Percentiles rank a stretch among this genome's conserved stretches.
These are phyloP conservation scores for Chaetomiaceae sp. DNA, from an alignment of 2,329 filamentous ascomycete species.

Conservation along the genomic window DNA sequence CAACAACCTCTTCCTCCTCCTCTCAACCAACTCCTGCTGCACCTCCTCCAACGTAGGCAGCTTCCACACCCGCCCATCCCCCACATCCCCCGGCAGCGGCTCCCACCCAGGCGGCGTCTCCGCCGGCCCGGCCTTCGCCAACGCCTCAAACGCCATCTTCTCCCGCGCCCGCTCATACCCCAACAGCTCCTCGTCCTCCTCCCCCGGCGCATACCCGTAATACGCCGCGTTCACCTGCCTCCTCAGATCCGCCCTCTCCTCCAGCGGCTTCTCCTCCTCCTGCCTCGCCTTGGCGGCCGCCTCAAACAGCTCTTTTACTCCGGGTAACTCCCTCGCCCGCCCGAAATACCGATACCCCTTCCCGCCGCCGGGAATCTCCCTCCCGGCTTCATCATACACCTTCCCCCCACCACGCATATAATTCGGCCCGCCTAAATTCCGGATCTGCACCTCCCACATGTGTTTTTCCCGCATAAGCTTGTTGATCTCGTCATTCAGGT, in stretches of 20 bases:
- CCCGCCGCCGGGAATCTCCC: constrained; percentile 68
- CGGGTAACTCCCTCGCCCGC: constrained; percentile 80
- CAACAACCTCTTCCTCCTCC: constrained; percentile 75
- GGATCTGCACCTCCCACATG: constrained; percentile 97
- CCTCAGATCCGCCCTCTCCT: constrained; percentile 64
- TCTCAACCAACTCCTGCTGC: constrained; percentile 86
- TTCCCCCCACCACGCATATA: constrained; percentile 76
- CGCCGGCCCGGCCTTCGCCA: constrained; percentile 47
- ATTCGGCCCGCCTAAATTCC: constrained; percentile 92
- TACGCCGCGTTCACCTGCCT: constrained; percentile 87
- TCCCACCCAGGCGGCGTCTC: constrained; percentile 69
- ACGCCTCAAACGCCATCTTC: constrained; percentile 67
- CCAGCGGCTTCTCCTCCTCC: constrained; percentile 57
- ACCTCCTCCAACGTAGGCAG: constrained; percentile 86
- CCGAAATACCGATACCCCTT: constrained; percentile 96
- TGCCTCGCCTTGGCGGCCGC: constrained; percentile 62
- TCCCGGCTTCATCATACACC: constrained; percentile 68
- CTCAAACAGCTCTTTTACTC: constrained; percentile 95
- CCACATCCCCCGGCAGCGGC: constrained; percentile 77
- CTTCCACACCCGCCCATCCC: constrained; percentile 77
- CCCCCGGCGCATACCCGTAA: constrained; percentile 89
- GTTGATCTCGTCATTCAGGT: constrained; percentile 99
- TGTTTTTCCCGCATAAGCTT: constrained; percentile 98
- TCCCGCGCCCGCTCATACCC: constrained; percentile 81
- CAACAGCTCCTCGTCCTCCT: constrained; percentile 79